Evolutionary conservation across 306 rosid genomes (phyloP).

Genomic region (Cyclanthera cordifolia): DNA sequence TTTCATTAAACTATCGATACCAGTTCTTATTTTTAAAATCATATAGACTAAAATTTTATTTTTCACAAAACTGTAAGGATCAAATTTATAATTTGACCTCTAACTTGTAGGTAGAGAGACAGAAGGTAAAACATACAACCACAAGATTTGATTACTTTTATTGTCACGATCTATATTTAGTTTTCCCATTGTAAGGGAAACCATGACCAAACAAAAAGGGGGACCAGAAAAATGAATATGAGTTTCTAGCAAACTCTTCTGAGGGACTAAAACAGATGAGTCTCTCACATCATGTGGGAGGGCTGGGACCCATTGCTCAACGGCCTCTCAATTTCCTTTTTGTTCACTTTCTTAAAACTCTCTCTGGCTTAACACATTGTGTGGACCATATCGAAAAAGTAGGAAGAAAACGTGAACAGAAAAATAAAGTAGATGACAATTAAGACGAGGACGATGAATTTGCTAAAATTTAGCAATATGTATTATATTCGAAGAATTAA

Average conservation of each 20-base stretch:
- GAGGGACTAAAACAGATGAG: no score
- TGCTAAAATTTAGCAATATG: not conserved
- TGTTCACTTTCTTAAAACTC: not conserved
- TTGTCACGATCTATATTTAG: not conserved
- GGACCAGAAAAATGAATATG: not conserved
- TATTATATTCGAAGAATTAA: no score
- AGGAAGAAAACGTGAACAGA: not conserved
- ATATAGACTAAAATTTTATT: no score
- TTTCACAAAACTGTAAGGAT: no score
- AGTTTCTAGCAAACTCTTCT: no score
- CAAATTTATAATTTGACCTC: no score
- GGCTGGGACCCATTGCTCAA: slow-evolving; percentile 1
- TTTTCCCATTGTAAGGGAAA: slow-evolving; percentile 4
- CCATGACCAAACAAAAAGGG: slow-evolving; percentile 4
- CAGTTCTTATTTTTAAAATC: no score
- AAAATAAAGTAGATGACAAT: not conserved
- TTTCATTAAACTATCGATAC: no score
- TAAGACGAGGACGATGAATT: not conserved
- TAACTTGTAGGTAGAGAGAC: not conserved
- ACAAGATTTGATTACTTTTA: not conserved
- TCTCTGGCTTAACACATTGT: slow-evolving; percentile 2
- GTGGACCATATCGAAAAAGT: not conserved
- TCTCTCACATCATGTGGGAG: no score
- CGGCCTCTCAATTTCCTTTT: slow-evolving; percentile 5
- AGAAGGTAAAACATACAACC: not conserved